These are phyloP conservation scores for Pseudognaphalium luteoalbum DNA, from an alignment of 129 eudicot genomes.

Conservation along the genomic window DNA sequence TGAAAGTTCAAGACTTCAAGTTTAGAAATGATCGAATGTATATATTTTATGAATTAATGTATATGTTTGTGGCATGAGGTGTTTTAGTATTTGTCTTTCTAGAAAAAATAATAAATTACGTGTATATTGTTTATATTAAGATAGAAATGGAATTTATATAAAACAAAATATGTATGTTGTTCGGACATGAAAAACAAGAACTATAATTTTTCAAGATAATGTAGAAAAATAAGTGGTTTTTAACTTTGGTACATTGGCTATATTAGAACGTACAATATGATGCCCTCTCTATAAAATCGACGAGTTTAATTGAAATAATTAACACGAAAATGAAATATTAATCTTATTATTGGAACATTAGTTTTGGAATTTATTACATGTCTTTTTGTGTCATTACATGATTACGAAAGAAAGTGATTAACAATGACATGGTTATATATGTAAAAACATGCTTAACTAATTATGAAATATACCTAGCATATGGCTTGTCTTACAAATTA, in stretches of 20 bases:
- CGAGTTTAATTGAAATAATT: slow-evolving; percentile 2
- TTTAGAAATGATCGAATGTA: no score
- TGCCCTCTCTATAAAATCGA: slow-evolving; percentile 13
- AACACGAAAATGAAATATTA: neutral
- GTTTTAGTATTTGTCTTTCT: no score
- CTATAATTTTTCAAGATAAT: neutral
- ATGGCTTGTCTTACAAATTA: no score
- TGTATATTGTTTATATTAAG: no score
- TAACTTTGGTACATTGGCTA: slow-evolving; percentile 30
- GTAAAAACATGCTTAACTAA: neutral
- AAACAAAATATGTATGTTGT: neutral
- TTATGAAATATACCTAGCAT: no score
- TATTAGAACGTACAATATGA: slow-evolving; percentile 24
- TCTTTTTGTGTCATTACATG: slow-evolving; percentile 13
- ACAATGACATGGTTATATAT: no score
- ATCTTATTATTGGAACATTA: slow-evolving; percentile 17
- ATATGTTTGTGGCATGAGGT: no score
- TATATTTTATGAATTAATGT: no score
- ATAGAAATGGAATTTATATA: no score
- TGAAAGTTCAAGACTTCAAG: no score
- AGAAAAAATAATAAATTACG: no score
- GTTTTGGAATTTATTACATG: slow-evolving; percentile 8
- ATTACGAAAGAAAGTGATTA: neutral
- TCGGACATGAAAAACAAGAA: slow-evolving; percentile 12
- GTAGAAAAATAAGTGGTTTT: slow-evolving; percentile 14